Evolutionary conservation across 441 rosid species (phyloP).

Genomic region (Eruca vesicaria): DNA sequence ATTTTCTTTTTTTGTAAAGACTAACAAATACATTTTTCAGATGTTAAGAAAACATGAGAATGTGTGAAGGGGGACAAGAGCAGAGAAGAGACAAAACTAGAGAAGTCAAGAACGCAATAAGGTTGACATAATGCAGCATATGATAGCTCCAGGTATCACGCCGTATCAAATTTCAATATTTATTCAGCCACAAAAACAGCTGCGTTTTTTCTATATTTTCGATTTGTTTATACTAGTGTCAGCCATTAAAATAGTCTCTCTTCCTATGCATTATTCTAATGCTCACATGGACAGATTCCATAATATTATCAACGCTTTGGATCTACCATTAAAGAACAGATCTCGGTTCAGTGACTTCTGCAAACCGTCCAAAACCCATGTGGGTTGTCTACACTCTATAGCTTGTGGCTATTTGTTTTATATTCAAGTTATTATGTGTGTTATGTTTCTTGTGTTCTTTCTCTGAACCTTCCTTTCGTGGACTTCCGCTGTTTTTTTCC

Average conservation of each 20-base stretch:
- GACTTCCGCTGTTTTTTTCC: constrained; percentile 30
- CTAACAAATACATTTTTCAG: constrained; percentile 11
- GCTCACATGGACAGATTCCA: constrained; percentile 33
- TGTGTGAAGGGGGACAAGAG: constrained; percentile 16
- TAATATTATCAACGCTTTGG: constrained; percentile 35
- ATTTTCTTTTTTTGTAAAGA: neutral
- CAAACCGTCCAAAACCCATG: constrained; percentile 52
- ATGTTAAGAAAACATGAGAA: constrained; percentile 20
- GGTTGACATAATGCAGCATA: constrained; percentile 38
- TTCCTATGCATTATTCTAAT: constrained; percentile 30
- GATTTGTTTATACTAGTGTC: constrained; percentile 17
- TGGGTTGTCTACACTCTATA: constrained; percentile 34
- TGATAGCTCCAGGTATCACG: constrained; percentile 36
- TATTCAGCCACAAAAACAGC: constrained; percentile 32
- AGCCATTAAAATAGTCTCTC: constrained; percentile 30
- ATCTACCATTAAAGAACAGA: constrained; percentile 47
- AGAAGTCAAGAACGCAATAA: constrained; percentile 19
- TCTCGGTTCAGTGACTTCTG: constrained; percentile 38
- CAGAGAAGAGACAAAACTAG: constrained; percentile 30
- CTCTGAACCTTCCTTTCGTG: constrained; percentile 46
- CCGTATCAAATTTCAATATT: constrained; percentile 28
- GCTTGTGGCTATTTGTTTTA: constrained; percentile 32
- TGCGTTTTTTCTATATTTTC: constrained; percentile 15
- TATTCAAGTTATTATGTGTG: constrained; percentile 23
- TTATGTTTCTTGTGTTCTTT: constrained; percentile 31